These are phyloP conservation scores for Monosporascus sp. DNA, from an alignment of 2,329 filamentous ascomycete species.

Conservation along the genomic window DNA sequence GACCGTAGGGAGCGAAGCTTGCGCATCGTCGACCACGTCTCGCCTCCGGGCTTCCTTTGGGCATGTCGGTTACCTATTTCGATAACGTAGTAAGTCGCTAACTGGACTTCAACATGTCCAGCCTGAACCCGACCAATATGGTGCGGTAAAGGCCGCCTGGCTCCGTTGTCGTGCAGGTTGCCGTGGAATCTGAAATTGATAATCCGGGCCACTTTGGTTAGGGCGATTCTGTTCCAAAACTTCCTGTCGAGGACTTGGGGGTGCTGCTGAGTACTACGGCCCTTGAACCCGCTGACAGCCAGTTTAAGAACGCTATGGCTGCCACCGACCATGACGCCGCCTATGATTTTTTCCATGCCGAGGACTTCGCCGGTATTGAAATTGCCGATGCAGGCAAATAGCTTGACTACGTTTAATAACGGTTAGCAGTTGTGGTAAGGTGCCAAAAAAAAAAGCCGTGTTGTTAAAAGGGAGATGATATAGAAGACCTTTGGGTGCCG, in stretches of 20 bases:
- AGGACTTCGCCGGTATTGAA: constrained; percentile 13
- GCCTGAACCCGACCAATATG: constrained; percentile 18
- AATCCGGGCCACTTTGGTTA: constrained; percentile 10
- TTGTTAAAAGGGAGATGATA: too few relatives aligned
- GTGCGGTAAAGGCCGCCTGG: neutral
- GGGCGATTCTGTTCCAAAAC: constrained; percentile 14
- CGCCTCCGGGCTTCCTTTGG: neutral
- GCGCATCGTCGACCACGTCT: constrained; percentile 5
- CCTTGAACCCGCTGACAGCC: constrained; percentile 14
- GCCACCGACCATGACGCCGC: constrained; percentile 10
- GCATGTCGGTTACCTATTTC: neutral
- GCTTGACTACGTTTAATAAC: neutral
- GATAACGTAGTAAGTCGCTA: constrained; percentile 12
- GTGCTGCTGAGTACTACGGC: constrained; percentile 3
- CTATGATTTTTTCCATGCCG: constrained; percentile 16
- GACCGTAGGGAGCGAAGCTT: constrained; percentile 7
- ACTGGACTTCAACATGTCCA: constrained; percentile 19
- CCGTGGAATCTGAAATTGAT: constrained; percentile 15
- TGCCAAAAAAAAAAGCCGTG: too few relatives aligned
- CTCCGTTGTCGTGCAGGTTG: constrained; percentile 13
- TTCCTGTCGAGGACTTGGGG: constrained; percentile 10
- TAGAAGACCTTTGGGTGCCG: too few relatives aligned
- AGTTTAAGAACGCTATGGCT: constrained; percentile 10
- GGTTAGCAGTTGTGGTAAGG: neutral
- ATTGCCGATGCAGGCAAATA: neutral